phyloP scores from a whole-genome alignment of 1,139 yeast genomes.

The Kurtzmaniella quercitrusa region DNA sequence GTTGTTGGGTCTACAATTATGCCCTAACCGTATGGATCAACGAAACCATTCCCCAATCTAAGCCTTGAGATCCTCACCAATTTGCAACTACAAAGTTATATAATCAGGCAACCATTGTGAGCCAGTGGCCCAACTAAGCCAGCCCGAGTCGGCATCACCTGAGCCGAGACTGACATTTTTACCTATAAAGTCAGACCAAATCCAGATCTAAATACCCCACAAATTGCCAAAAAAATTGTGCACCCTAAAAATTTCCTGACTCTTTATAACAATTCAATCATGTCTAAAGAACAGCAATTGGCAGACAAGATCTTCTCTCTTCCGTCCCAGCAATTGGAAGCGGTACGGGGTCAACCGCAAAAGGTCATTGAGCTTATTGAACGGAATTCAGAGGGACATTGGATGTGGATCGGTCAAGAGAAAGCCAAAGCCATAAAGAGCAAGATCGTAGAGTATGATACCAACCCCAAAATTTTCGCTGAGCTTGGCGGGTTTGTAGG shows the following conservation, averaged over 20 bases:
- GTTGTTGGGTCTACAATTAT: too few relatives aligned
- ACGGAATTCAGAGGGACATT: conserved; percentile 14
- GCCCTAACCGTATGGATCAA: too few relatives aligned
- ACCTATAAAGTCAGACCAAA: background rate
- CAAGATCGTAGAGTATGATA: conserved; percentile 13
- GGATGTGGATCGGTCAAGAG: conserved; percentile 29
- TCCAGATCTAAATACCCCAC: background rate
- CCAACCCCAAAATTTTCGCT: conserved; percentile 31
- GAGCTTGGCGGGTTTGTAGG: conserved; percentile 46
- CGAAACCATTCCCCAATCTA: background rate
- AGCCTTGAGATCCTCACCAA: too few relatives aligned
- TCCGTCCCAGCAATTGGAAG: conserved; percentile 17
- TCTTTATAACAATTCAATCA: background rate
- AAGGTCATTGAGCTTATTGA: conserved; percentile 30
- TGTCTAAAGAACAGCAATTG: conserved; percentile 13
- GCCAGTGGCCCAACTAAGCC: background rate
- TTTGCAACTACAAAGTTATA: too few relatives aligned
- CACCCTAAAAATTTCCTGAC: too few relatives aligned
- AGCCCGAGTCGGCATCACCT: background rate
- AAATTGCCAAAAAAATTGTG: background rate
- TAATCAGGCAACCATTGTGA: too few relatives aligned
- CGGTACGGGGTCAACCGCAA: conserved; percentile 24
- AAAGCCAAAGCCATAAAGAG: conserved; percentile 27
- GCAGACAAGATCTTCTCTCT: conserved; percentile 19
- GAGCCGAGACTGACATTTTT: background rate